These are phyloP conservation scores for Alternaria rosae DNA, from an alignment of 2,329 filamentous ascomycete genomes.

Conservation along the genomic window DNA sequence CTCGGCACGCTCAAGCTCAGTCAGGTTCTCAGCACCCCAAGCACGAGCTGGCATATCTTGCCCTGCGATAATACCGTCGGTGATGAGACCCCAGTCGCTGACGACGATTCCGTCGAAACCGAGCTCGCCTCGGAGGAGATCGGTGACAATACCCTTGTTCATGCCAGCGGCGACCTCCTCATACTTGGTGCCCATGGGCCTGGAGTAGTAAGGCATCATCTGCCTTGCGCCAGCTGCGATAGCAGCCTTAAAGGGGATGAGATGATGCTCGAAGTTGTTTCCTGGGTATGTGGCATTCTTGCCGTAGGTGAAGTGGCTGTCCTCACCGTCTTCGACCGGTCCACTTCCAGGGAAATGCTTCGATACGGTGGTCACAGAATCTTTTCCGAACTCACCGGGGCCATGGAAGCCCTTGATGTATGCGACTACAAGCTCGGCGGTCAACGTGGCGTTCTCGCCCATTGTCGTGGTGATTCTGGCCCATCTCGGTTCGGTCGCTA, in stretches of 20 bases:
- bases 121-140: constrained; percentile 56
- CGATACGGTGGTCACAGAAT: constrained; percentile 58
- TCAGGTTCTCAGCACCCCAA: constrained; percentile 60
- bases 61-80: constrained; percentile 53
- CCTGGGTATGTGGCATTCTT: constrained; percentile 61
- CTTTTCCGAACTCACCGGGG: constrained; percentile 49
- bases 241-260: constrained; percentile 60
- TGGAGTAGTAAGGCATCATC: constrained; percentile 62
- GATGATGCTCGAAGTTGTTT: constrained; percentile 59
- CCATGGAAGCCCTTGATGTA: constrained; percentile 61
- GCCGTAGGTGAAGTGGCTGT: constrained; percentile 62
- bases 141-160: constrained; percentile 61
- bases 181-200: constrained; percentile 57
- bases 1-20: constrained; percentile 52
- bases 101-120: constrained; percentile 62
- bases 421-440: constrained; percentile 47
- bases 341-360: constrained; percentile 65
- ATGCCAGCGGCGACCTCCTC: constrained; percentile 60
- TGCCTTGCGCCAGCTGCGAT: constrained; percentile 59
- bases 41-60: constrained; percentile 58
- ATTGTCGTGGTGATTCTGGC: constrained; percentile 56
- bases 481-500: constrained; percentile 62
- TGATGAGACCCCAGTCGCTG: constrained; percentile 63
- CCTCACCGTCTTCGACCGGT: constrained; percentile 58
- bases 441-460: constrained; percentile 59